Evolutionary conservation across 768 basidiomycete genomes (phyloP).

Genomic region (Coprinellus micaceus): DNA sequence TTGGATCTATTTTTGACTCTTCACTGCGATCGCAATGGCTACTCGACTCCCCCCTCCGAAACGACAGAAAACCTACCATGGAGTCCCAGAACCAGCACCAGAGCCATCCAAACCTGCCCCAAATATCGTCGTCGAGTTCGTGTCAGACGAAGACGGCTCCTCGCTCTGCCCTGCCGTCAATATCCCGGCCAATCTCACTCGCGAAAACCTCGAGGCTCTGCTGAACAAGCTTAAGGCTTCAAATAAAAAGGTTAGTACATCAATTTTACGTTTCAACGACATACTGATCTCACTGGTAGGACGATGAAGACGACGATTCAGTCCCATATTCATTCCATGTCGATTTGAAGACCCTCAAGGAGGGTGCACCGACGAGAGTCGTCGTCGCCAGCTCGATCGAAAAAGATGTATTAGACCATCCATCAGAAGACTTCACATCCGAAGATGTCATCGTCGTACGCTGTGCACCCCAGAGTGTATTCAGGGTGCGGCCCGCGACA

Average conservation of each 20-base stretch:
- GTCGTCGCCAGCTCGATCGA: constrained; percentile 84
- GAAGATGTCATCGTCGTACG: constrained; percentile 88
- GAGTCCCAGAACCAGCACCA: constrained; percentile 59
- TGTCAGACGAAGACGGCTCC: constrained; percentile 80
- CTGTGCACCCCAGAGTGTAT: constrained; percentile 95
- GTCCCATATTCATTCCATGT: constrained; percentile 92
- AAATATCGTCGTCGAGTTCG: constrained; percentile 87
- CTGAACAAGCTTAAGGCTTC: constrained; percentile 76
- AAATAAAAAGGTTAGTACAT: constrained; percentile 45
- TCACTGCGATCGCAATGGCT: constrained; percentile 51
- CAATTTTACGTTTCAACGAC: constrained; percentile 12
- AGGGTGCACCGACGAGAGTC: constrained; percentile 68
- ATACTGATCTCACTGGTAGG: constrained; percentile 15
- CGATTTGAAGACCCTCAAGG: constrained; percentile 43
- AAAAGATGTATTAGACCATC: constrained; percentile 71
- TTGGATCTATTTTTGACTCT: no score
- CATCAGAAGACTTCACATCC: constrained; percentile 66
- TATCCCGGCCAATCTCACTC: constrained; percentile 80
- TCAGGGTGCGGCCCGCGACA: constrained; percentile 89
- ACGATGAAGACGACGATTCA: constrained; percentile 72
- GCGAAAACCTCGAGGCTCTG: constrained; percentile 83
- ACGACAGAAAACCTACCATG: constrained; percentile 79
- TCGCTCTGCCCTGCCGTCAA: constrained; percentile 84
- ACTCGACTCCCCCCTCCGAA: constrained; percentile 86
- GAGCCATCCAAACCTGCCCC: constrained; percentile 45